These are phyloP conservation scores for Globisporangium lucens DNA, from an alignment of 352 stramenopile genomes.

Conservation along the genomic window DNA sequence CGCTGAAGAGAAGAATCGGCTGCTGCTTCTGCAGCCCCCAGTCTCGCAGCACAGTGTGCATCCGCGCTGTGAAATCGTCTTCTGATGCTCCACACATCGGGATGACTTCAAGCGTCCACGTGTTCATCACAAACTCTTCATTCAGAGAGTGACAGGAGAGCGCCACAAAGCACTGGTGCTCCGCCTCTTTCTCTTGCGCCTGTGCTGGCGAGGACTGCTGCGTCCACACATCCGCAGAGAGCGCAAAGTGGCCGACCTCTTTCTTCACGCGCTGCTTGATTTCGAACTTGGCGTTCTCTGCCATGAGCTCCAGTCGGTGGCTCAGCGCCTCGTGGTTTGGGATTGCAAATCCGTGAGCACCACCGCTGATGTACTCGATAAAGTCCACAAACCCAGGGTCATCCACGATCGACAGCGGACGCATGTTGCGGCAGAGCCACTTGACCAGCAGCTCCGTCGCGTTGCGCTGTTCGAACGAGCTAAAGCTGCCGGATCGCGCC, in stretches of 20 bases:
- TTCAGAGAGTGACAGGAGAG: slow-evolving; percentile 28
- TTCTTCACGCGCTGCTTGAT: slow-evolving; percentile 33
- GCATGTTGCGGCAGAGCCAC: slow-evolving; percentile 36
- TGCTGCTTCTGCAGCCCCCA: slow-evolving; percentile 21
- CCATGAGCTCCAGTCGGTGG: slow-evolving; percentile 37
- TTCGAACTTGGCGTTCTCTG: slow-evolving; percentile 37
- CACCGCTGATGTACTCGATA: slow-evolving; percentile 20
- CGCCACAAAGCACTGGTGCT: slow-evolving; percentile 17
- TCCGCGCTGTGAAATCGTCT: slow-evolving; percentile 7
- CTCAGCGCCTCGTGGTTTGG: slow-evolving; percentile 24
- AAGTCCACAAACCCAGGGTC: slow-evolving; percentile 34
- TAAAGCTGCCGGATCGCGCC: slow-evolving; percentile 11
- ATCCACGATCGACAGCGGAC: slow-evolving; percentile 29
- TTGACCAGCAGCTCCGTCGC: slow-evolving; percentile 33
- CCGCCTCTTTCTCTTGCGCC: background rate
- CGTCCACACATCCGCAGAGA: slow-evolving; percentile 30
- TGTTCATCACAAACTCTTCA: slow-evolving; percentile 27
- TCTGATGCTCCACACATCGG: slow-evolving; percentile 7
- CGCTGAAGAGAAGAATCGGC: slow-evolving; percentile 18
- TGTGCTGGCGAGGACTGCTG: background rate
- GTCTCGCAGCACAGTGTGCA: slow-evolving; percentile 19
- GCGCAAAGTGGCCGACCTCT: slow-evolving; percentile 22
- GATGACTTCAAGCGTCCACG: slow-evolving; percentile 29
- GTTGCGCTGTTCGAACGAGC: slow-evolving; percentile 24
- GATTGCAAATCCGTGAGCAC: slow-evolving; percentile 15